These are phyloP conservation scores for Aegle marmelos DNA, from an alignment of 345 rosid species.

Conservation along the genomic window DNA sequence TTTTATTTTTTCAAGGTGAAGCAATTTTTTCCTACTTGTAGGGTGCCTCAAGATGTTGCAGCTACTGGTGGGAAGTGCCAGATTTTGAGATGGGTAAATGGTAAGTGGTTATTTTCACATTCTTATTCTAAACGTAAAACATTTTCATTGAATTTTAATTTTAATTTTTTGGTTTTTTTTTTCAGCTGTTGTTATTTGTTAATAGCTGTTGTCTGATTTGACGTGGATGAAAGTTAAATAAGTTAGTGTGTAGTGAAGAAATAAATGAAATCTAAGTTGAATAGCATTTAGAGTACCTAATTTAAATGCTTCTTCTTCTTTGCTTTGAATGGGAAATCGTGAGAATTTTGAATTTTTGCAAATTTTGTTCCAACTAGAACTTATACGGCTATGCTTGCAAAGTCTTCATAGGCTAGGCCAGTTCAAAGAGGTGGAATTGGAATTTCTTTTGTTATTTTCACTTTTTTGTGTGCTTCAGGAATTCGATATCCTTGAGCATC, in stretches of 20 bases:
- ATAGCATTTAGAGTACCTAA: neutral
- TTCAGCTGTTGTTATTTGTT: neutral
- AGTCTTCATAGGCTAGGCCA: neutral
- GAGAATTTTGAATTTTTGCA: neutral
- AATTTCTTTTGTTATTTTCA: neutral
- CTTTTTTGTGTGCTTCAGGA: neutral
- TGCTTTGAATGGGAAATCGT: neutral
- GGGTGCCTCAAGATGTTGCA: constrained; percentile 98
- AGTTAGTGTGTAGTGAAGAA: neutral
- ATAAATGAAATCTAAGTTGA: neutral
- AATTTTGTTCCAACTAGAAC: neutral
- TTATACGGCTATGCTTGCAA: neutral
- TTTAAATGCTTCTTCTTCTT: neutral
- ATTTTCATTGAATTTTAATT: neutral
- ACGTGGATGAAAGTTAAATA: neutral
- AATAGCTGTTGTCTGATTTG: neutral
- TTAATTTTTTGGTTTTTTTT: neutral
- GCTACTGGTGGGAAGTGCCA: constrained; percentile 93
- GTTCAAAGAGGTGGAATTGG: neutral
- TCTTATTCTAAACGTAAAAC: too few species aligned
- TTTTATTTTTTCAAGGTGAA: too few species aligned
- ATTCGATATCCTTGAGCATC: neutral
- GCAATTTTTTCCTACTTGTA: constrained; percentile 9
- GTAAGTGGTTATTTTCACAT: constrained; percentile 23
- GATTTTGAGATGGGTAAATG: constrained; percentile 85